Evolutionary conservation across 1,284 basidiomycete genomes (phyloP).

Genomic region (Grifola frondosa): DNA sequence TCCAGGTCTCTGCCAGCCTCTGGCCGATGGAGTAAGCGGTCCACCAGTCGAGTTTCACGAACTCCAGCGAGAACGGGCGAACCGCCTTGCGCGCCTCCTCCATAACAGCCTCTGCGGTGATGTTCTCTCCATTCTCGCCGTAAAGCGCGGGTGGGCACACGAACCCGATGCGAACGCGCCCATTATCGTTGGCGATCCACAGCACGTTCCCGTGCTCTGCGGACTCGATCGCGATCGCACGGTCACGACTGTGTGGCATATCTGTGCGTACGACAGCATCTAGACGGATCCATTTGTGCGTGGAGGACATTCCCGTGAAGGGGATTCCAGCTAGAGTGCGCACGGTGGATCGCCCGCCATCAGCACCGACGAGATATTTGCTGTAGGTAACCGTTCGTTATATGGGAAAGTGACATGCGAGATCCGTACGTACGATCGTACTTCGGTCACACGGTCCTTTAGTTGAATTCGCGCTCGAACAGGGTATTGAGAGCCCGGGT

Average conservation of each 20-base stretch:
- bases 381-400: neutral
- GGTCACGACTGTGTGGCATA: constrained; percentile 1
- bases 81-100: constrained; percentile 9
- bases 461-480: neutral
- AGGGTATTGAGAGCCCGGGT: neutral
- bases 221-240: constrained; percentile 4
- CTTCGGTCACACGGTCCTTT: neutral
- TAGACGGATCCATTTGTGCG: constrained; percentile 4
- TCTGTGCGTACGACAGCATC: constrained; percentile 6
- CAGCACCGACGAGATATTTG: constrained; percentile 7
- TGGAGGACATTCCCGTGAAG: constrained; percentile 2
- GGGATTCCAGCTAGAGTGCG: neutral
- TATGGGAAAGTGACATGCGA: neutral
- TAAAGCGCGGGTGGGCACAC: constrained; percentile 1
- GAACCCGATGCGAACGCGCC: constrained; percentile 8
- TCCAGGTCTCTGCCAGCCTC: constrained; percentile 4
- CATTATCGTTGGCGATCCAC: constrained; percentile 7
- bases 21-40: constrained; percentile 9
- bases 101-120: constrained; percentile 8
- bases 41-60: constrained; percentile 9
- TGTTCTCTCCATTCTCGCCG: neutral
- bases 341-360: constrained; percentile 4
- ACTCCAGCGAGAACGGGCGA: constrained; percentile 2
- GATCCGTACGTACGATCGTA: constrained; percentile 1
- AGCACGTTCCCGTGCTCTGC: constrained; percentile 6